These are phyloP conservation scores for Orbilia quercus DNA, from an alignment of 2,329 filamentous ascomycete species.

Conservation along the genomic window DNA sequence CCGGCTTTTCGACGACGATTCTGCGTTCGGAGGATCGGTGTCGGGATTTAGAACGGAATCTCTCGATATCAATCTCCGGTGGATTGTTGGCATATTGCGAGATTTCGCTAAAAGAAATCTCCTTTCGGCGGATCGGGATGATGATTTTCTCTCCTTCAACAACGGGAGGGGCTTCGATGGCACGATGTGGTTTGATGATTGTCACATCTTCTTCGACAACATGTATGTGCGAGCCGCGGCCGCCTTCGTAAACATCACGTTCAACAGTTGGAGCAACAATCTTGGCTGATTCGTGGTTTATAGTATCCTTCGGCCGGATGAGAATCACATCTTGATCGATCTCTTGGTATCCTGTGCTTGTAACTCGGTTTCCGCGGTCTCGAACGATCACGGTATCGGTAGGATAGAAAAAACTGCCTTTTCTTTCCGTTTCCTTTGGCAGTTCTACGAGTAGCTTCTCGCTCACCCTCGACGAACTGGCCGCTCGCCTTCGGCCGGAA, in stretches of 20 bases:
- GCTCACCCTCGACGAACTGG: constrained; percentile 13
- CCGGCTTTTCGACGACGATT: constrained; percentile 18
- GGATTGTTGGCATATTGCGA: constrained; percentile 37
- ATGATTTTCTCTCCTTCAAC: constrained; percentile 35
- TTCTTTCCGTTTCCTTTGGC: constrained; percentile 49
- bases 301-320: constrained; percentile 31
- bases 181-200: constrained; percentile 31
- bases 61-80: constrained; percentile 47
- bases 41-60: constrained; percentile 3
- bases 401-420: constrained; percentile 53
- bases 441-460: constrained; percentile 40
- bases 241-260: constrained; percentile 14
- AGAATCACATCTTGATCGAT: constrained; percentile 51
- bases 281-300: constrained; percentile 42
- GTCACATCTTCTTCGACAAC: constrained; percentile 37
- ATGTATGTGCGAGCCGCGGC: constrained; percentile 12
- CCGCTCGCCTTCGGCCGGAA: constrained; percentile 22
- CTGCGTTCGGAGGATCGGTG: constrained; percentile 2
- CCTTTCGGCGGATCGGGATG: constrained; percentile 50
- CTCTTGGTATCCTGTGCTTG: constrained; percentile 42
- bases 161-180: constrained; percentile 2
- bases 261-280: constrained; percentile 27
- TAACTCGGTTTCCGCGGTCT: constrained; percentile 34
- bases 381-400: constrained; percentile 50
- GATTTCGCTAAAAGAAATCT: constrained; percentile 32